phyloP scores from a whole-genome alignment of 768 basidiomycete species.

The Lentinula boryana region DNA sequence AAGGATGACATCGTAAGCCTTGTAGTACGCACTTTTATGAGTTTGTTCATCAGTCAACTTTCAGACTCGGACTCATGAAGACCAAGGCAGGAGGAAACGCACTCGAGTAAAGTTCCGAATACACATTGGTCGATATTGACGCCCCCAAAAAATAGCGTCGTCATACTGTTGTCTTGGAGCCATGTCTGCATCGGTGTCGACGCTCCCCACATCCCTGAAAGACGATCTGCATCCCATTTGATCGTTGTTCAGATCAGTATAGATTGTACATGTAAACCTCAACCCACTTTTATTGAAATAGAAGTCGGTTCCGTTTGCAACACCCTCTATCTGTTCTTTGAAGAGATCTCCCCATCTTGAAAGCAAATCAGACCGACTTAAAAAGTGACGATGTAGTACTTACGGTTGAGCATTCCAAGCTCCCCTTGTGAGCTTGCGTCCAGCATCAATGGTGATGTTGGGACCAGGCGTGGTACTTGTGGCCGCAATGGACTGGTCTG shows the following conservation, averaged over 20 bases:
- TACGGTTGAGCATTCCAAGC: slow-evolving; percentile 26
- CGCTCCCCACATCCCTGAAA: slow-evolving; percentile 27
- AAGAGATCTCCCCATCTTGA: slow-evolving; percentile 18
- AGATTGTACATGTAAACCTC: no score
- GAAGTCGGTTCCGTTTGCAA: slow-evolving; percentile 25
- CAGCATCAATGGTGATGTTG: slow-evolving; percentile 23
- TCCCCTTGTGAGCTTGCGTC: slow-evolving; percentile 22
- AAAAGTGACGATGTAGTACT: neutral
- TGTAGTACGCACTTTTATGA: slow-evolving; percentile 21
- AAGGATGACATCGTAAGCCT: slow-evolving; percentile 28
- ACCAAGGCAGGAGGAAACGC: slow-evolving; percentile 1
- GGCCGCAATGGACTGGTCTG: slow-evolving; percentile 1
- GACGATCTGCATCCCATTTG: slow-evolving; percentile 15
- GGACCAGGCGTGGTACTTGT: neutral
- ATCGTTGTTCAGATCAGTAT: neutral
- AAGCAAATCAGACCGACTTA: neutral
- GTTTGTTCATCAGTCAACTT: neutral
- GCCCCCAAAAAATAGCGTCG: slow-evolving; percentile 26
- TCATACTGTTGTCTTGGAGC: slow-evolving; percentile 25
- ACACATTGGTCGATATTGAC: slow-evolving; percentile 30
- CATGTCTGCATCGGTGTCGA: slow-evolving; percentile 27
- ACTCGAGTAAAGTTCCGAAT: slow-evolving; percentile 26
- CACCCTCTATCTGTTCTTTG: slow-evolving; percentile 19
- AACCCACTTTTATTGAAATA: slow-evolving; percentile 27
- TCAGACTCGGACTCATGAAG: neutral